Evolutionary conservation across 257 asterid genomes (phyloP).

Genomic region (Solanum bulbocastanum): DNA sequence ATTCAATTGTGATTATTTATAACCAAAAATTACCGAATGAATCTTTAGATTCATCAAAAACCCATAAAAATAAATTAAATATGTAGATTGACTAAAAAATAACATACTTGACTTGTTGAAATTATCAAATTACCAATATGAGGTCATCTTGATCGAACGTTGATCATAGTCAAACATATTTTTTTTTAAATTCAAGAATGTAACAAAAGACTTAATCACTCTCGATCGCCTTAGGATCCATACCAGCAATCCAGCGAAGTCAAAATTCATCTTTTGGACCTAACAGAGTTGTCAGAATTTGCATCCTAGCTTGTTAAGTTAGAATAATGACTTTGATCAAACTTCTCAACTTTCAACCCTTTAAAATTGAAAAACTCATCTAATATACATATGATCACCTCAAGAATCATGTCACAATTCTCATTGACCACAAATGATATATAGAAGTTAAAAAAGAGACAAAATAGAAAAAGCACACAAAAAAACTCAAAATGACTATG

Average conservation of each 20-base stretch:
- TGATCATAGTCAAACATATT: neutral
- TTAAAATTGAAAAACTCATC: neutral
- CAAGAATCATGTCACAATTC: neutral
- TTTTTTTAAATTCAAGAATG: neutral
- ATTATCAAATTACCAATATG: neutral
- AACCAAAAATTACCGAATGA: too few species aligned
- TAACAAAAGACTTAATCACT: neutral
- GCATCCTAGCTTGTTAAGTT: too few species aligned
- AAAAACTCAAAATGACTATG: neutral
- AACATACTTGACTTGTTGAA: too few species aligned
- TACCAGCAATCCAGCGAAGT: neutral
- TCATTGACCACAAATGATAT: neutral
- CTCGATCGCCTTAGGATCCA: neutral
- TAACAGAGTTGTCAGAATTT: neutral
- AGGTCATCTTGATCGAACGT: neutral
- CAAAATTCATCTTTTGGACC: neutral
- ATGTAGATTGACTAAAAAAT: neutral
- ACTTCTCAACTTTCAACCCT: too few species aligned
- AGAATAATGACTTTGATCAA: too few species aligned
- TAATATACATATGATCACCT: neutral
- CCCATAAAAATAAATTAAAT: too few species aligned
- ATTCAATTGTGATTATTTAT: too few species aligned
- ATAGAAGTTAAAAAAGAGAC: neutral
- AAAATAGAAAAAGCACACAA: neutral
- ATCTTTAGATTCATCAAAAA: too few species aligned